Conservation (phyloP, 441 rosid genomes). For the Manihot esculenta region DNA sequence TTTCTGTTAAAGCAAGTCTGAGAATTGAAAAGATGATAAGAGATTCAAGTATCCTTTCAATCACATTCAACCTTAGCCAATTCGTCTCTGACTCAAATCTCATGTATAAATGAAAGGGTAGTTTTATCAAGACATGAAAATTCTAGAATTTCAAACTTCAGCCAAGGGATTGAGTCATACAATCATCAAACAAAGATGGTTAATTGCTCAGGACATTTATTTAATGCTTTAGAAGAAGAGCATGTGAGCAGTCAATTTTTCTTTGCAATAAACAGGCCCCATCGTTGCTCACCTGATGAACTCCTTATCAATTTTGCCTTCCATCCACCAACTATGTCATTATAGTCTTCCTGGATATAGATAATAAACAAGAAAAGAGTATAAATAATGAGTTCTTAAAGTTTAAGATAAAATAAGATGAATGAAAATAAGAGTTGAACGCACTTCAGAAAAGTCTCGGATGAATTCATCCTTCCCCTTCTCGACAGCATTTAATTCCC, state of each 20-base stretch:
- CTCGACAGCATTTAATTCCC: conserved; percentile 61
- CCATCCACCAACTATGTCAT: conserved; percentile 95
- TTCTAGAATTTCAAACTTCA: not conserved
- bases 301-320: conserved; percentile 78
- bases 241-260: conserved; percentile 24
- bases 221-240: not conserved
- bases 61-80: too few relatives aligned
- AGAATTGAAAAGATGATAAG: too few relatives aligned
- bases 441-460: conserved; percentile 68
- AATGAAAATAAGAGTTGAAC: conserved; percentile 5
- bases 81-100: too few relatives aligned
- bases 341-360: conserved; percentile 69
- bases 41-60: too few relatives aligned
- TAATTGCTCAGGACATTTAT: conserved; percentile 2
- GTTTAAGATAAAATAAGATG: not conserved
- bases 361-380: not conserved
- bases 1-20: too few relatives aligned
- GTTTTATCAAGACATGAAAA: not conserved
- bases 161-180: not conserved
- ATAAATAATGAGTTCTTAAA: not conserved
- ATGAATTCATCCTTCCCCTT: conserved; percentile 68
- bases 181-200: not conserved
- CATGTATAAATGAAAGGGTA: not conserved
- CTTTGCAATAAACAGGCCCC: conserved; percentile 90
- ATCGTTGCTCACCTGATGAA: conserved; percentile 73